Conservation (phyloP, 495 filamentous ascomycete genomes). For the Parathielavia hyrcaniae region DNA sequence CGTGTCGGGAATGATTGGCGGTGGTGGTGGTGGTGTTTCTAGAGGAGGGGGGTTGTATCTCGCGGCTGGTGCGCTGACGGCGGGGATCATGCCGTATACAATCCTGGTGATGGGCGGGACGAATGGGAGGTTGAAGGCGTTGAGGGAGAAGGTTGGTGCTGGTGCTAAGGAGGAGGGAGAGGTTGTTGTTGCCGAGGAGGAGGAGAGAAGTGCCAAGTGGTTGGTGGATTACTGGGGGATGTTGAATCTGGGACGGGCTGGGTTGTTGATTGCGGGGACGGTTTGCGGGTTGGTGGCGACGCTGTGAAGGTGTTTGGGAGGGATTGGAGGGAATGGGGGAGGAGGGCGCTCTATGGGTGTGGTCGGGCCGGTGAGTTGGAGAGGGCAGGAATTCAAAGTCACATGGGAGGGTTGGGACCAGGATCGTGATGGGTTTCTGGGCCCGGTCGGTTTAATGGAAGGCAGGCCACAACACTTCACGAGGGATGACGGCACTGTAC, state of each 20-base stretch:
- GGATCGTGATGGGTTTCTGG: not conserved
- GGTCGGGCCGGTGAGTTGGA: too few species aligned
- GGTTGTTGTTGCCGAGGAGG: constrained; percentile 7
- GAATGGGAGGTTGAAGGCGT: constrained; percentile 39
- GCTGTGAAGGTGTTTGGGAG: not conserved
- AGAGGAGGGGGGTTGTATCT: constrained; percentile 31
- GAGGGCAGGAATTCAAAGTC: too few species aligned
- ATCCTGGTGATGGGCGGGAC: constrained; percentile 38
- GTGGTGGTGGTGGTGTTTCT: not conserved
- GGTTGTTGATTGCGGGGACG: constrained; percentile 24
- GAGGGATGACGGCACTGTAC: not conserved
- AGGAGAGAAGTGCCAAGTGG: constrained; percentile 33
- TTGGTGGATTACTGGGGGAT: constrained; percentile 52
- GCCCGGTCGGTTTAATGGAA: not conserved
- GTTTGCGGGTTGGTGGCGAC: constrained; percentile 19
- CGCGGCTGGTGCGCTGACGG: constrained; percentile 36
- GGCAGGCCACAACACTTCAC: not conserved
- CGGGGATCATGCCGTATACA: constrained; percentile 48
- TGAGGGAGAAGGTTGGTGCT: constrained; percentile 30
- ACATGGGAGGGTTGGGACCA: too few species aligned
- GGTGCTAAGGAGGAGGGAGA: constrained; percentile 12
- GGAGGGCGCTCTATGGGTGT: not conserved
- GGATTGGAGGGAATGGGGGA: not conserved
- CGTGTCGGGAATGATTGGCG: not conserved
- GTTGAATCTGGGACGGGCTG: constrained; percentile 45